These are phyloP conservation scores for Epichloe coenophiala DNA, from an alignment of 2,329 filamentous ascomycete genomes.

Conservation along the genomic window DNA sequence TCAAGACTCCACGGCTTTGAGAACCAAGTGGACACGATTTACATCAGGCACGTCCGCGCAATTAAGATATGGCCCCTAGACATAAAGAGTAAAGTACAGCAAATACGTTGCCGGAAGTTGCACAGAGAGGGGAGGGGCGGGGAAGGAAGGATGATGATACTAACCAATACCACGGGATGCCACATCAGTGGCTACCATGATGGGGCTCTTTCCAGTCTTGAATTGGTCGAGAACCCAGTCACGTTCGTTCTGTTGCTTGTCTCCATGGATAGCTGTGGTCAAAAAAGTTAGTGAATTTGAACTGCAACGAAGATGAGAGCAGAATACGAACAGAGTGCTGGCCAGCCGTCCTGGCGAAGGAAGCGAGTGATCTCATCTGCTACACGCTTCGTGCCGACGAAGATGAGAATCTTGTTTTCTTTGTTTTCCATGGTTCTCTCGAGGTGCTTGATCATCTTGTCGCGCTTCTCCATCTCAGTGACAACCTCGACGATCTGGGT, in stretches of 20 bases:
- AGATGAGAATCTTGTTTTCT: conserved; percentile 88
- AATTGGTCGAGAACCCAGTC: conserved; percentile 99
- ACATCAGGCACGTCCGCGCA: conserved; percentile 88
- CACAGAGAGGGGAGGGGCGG: conserved; percentile 32
- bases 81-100: conserved; percentile 81
- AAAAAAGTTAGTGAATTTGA: conserved; percentile 19
- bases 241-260: conserved; percentile 98
- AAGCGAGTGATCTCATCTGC: conserved; percentile 96
- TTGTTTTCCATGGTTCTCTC: conserved; percentile 98
- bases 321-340: conserved; percentile 67
- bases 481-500: conserved; percentile 96
- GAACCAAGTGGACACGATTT: conserved; percentile 70
- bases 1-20: conserved; percentile 74
- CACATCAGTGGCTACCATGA: conserved; percentile 99
- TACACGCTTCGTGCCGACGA: conserved; percentile 87
- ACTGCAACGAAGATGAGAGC: conserved; percentile 16
- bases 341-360: conserved; percentile 95
- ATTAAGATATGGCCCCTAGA: conserved; percentile 70
- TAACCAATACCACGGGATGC: conserved; percentile 99
- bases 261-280: conserved; percentile 79
- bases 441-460: conserved; percentile 91
- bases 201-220: conserved; percentile 97
- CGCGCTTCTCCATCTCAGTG: conserved; percentile 93
- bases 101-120: conserved; percentile 45
- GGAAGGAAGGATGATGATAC: conserved; percentile 44